Percentiles rank a stretch among this genome's conserved stretches.
Evolutionary conservation across 495 filamentous ascomycete genomes (phyloP).

Genomic region (Rostrohypoxylon terebratum): DNA sequence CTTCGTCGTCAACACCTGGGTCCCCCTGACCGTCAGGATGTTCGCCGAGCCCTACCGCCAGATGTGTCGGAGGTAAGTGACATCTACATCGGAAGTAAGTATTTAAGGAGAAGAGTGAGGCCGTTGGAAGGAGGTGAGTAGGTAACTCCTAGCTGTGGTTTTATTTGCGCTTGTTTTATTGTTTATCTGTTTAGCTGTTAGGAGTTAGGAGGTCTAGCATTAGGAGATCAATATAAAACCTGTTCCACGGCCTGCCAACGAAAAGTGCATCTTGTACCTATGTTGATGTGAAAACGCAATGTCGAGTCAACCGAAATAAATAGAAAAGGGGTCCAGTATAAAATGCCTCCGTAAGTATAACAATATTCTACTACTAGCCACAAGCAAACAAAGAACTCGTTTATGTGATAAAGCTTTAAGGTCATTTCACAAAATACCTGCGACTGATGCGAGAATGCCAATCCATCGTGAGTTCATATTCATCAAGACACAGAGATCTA

Average conservation of each 20-base stretch:
- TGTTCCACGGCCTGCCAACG: not conserved
- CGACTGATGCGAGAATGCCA: not conserved
- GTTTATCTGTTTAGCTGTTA: not conserved
- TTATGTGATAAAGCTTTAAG: not conserved
- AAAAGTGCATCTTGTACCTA: not conserved
- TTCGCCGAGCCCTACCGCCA: constrained; percentile 28
- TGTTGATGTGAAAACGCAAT: not conserved
- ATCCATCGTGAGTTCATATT: constrained; percentile 18
- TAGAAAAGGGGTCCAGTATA: not conserved
- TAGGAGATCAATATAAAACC: constrained; percentile 2
- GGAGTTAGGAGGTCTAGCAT: not conserved
- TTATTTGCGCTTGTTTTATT: not conserved
- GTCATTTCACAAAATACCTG: not conserved
- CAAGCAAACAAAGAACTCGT: not conserved
- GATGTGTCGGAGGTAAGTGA: constrained; percentile 12
- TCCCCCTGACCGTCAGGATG: constrained; percentile 1
- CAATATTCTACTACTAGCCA: not conserved
- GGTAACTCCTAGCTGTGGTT: not conserved
- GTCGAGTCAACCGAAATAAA: not conserved
- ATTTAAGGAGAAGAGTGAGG: not conserved
- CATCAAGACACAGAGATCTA: constrained; percentile 31
- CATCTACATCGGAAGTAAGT: not conserved
- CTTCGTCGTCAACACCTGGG: constrained; percentile 12
- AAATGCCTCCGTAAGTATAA: too few relatives aligned
- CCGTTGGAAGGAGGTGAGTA: not conserved